Conservation (phyloP, 805 yeast genomes). For the Barnettozyma pratensis region DNA sequence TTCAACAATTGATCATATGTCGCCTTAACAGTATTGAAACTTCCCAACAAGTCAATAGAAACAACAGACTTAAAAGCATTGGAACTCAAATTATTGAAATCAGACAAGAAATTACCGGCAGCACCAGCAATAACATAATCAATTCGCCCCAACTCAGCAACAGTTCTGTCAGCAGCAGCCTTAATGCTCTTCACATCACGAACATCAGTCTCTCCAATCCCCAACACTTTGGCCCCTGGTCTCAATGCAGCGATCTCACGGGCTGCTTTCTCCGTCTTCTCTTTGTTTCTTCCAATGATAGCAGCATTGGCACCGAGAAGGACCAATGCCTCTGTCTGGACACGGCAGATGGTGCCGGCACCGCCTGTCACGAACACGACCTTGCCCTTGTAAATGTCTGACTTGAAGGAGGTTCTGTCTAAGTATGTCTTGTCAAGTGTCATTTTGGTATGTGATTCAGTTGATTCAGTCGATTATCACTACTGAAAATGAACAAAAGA, state of each 20-base stretch:
- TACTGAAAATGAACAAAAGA: too few relatives aligned
- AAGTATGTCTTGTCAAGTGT: conserved; percentile 25
- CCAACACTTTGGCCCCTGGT: conserved; percentile 61
- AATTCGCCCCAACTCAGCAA: conserved; percentile 64
- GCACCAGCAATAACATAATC: conserved; percentile 94
- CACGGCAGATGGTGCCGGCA: conserved; percentile 92
- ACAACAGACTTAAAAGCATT: conserved; percentile 89
- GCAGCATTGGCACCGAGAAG: conserved; percentile 83
- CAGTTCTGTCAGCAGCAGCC: conserved; percentile 61
- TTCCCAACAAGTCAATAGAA: conserved; percentile 82
- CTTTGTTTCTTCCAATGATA: conserved; percentile 71
- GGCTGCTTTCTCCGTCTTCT: conserved; percentile 65
- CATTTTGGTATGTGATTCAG: background rate
- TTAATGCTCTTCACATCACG: conserved; percentile 57
- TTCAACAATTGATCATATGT: conserved; percentile 57
- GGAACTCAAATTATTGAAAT: conserved; percentile 69
- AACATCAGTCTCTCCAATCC: conserved; percentile 73
- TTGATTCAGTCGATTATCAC: background rate
- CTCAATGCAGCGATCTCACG: conserved; percentile 54
- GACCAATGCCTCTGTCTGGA: conserved; percentile 81
- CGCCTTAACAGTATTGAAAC: conserved; percentile 87
- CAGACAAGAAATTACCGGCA: conserved; percentile 87
- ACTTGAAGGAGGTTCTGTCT: conserved; percentile 37
- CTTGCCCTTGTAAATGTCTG: conserved; percentile 71
- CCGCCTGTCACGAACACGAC: conserved; percentile 94